A percentile compares a stretch with the other conserved stretches of the same genome.
Conservation (phyloP, 441 rosid genomes). For the Populus hybrid region DNA sequence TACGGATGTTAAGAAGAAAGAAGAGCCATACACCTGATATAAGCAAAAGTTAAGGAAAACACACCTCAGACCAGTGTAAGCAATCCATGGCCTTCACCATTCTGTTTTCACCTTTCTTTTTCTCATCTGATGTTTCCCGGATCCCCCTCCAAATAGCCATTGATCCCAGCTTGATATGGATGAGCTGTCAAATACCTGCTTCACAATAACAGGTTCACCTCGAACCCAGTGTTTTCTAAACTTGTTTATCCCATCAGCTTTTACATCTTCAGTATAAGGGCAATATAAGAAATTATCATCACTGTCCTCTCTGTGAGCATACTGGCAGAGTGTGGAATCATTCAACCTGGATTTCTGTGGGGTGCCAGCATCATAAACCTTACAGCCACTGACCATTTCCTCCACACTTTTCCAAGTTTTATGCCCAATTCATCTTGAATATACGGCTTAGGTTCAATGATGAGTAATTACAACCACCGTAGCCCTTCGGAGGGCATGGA, state of each 20-base stretch:
- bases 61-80: constrained; percentile 75
- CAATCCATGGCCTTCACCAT: constrained; percentile 73
- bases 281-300: constrained; percentile 62
- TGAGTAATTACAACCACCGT: constrained; percentile 74
- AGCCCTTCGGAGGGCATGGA: constrained; percentile 81
- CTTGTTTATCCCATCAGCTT: constrained; percentile 50
- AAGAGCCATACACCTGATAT: constrained; percentile 17
- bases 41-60: constrained; percentile 10
- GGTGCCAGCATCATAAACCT: constrained; percentile 39
- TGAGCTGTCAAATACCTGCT: constrained; percentile 56
- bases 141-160: constrained; percentile 71
- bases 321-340: constrained; percentile 43
- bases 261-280: constrained; percentile 54
- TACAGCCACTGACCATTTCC: constrained; percentile 91
- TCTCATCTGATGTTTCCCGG: constrained; percentile 70
- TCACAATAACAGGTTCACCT: constrained; percentile 74
- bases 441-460: constrained; percentile 75
- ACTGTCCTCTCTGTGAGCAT: constrained; percentile 54
- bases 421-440: constrained; percentile 98
- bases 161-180: constrained; percentile 72
- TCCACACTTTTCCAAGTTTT: constrained; percentile 87
- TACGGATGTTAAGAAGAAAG: constrained; percentile 13
- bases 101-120: constrained; percentile 57
- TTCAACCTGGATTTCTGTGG: constrained; percentile 25
- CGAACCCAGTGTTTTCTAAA: constrained; percentile 78